Base-by-base conservation (phyloP, 208 protist species). In the Novymonas esmeraldas region DNA sequence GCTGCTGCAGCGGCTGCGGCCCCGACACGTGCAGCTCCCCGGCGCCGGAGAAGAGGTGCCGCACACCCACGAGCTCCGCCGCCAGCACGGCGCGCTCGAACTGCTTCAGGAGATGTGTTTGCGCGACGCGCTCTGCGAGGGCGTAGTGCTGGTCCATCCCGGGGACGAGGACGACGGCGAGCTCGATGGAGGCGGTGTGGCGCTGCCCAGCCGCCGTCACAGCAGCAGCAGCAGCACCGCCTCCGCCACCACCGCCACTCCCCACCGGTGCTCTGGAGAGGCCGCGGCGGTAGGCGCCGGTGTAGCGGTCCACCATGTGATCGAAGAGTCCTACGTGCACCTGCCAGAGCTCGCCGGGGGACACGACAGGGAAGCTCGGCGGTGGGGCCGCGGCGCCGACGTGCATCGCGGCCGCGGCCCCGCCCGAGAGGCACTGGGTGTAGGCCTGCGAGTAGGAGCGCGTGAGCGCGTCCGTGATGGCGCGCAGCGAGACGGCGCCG, bases 71-170 rank as follows among this genome's bases (percentile, higher is more conserved):
- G 52, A 66, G 63, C 63, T 92, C 86, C 6, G 84, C 59, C 4
- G 66, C 79, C 54, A 82, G 26, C n/a, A 85, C 52, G 10, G 73
- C 50, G 20, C 75, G 39, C 64, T 81, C 59, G 50, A 88, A 90
- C 70, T 93, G 79, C 55, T 54, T 69, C 41, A 79, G 84, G 38
- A 87, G 66, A 46, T 83, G 79, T n/a, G 84, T 93, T 2, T 51
- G 54, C 5, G 62, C 63, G 28, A 93, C 79, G 11, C 49, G 51
- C 29, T 76, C 68, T 0, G 82, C 76, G 28, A 93, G 65, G 3
- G 28, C 33, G 31, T 70, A 39, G 66, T 83, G 76, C 61, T 77
- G 73, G n/a, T 84, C 77, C 22, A 89, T 60, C 10, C 79, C 82
- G 13, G 57, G 51, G 3, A 73, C 66, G 38, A 92, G 65, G 63